phyloP scores from a whole-genome alignment of 2,329 filamentous ascomycete species.

The Trichophyton equinum region DNA sequence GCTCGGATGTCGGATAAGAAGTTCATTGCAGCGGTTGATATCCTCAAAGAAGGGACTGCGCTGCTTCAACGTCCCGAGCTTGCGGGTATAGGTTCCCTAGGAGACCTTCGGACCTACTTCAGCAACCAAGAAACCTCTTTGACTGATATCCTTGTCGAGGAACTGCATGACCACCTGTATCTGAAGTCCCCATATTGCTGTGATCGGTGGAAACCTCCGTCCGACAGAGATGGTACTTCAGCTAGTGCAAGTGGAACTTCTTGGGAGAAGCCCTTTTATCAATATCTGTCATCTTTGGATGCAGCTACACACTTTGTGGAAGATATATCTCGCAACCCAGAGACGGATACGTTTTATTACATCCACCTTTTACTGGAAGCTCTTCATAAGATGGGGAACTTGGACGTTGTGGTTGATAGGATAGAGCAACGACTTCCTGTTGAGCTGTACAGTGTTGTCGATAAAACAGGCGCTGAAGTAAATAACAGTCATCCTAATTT shows the following conservation, averaged over 20 bases:
- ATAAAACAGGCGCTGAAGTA: slow-evolving; percentile 87
- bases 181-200: slow-evolving; percentile 96
- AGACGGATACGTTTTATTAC: slow-evolving; percentile 91
- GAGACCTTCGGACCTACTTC: slow-evolving; percentile 75
- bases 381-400: slow-evolving; percentile 72
- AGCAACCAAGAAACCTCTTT: slow-evolving; percentile 84
- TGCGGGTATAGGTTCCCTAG: slow-evolving; percentile 78
- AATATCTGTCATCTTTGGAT: slow-evolving; percentile 47
- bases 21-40: slow-evolving; percentile 83
- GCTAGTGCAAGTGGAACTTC: slow-evolving; percentile 21
- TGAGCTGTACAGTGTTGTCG: slow-evolving; percentile 85
- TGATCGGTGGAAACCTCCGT: slow-evolving; percentile 77
- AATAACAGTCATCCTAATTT: slow-evolving; percentile 70
- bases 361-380: slow-evolving; percentile 78
- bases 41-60: slow-evolving; percentile 73
- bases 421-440: slow-evolving; percentile 89
- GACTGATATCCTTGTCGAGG: slow-evolving; percentile 92
- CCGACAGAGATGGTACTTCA: slow-evolving; percentile 23
- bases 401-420: slow-evolving; percentile 76
- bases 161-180: slow-evolving; percentile 92
- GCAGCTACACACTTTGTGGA: slow-evolving; percentile 53
- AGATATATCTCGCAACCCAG: slow-evolving; percentile 83
- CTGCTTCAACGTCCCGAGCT: slow-evolving; percentile 77
- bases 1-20: slow-evolving; percentile 92
- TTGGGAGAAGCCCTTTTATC: slow-evolving; percentile 44